Percentiles rank a stretch among this genome's conserved stretches.
phyloP scores from a whole-genome alignment of 2,329 filamentous ascomycete species.

The Colletotrichum filicis region DNA sequence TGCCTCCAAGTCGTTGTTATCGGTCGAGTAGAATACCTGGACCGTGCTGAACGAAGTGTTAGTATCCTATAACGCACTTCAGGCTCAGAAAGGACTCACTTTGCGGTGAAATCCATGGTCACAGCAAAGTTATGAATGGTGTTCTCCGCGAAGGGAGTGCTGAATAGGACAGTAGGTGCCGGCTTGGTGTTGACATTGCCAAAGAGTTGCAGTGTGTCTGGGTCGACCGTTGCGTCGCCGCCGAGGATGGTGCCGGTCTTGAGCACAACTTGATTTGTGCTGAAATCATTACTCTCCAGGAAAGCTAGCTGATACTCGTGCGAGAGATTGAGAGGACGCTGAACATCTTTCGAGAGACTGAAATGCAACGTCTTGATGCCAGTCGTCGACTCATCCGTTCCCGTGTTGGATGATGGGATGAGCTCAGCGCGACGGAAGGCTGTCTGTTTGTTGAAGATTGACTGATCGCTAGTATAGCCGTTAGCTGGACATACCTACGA shows the following conservation, averaged over 20 bases:
- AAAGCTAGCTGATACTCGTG: slow-evolving; percentile 71
- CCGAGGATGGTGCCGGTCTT: slow-evolving; percentile 65
- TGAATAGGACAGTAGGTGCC: slow-evolving; percentile 57
- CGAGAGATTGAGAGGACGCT: slow-evolving; percentile 64
- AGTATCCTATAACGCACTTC: not conserved
- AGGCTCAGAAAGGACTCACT: slow-evolving; percentile 51
- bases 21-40: slow-evolving; percentile 67
- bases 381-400: slow-evolving; percentile 60
- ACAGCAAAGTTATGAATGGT: slow-evolving; percentile 73
- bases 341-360: slow-evolving; percentile 63
- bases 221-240: slow-evolving; percentile 42
- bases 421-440: slow-evolving; percentile 72
- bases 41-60: slow-evolving; percentile 55
- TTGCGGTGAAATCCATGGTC: slow-evolving; percentile 64
- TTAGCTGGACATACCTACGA: not conserved
- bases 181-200: slow-evolving; percentile 55
- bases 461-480: slow-evolving; percentile 54
- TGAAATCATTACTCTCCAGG: slow-evolving; percentile 57
- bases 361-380: slow-evolving; percentile 73
- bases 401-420: slow-evolving; percentile 59
- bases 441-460: slow-evolving; percentile 68
- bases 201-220: slow-evolving; percentile 57
- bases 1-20: slow-evolving; percentile 53
- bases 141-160: slow-evolving; percentile 57
- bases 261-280: slow-evolving; percentile 63